Evolutionary conservation across 169 alveolate species (phyloP).

Genomic region (Toxoplasma gondii): DNA sequence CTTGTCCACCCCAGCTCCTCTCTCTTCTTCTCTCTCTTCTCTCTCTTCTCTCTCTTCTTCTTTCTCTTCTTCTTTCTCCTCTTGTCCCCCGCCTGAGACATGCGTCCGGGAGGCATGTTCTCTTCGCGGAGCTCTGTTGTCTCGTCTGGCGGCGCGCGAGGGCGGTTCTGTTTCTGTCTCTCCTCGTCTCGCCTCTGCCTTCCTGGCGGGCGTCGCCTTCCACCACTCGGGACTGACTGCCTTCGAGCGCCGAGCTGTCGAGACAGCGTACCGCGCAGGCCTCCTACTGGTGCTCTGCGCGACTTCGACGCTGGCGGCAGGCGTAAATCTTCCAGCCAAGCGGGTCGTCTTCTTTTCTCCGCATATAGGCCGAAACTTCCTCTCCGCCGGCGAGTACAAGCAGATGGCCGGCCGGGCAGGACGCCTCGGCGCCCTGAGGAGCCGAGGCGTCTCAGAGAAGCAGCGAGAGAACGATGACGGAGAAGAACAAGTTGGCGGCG

Average conservation of each 20-base stretch:
- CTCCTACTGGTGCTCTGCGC: slow-evolving; percentile 74
- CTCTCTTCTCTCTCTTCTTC: background rate
- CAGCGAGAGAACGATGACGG: background rate
- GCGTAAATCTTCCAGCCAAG: slow-evolving; percentile 82
- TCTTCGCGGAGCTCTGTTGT: slow-evolving; percentile 72
- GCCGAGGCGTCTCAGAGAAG: slow-evolving; percentile 53
- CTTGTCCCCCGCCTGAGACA: slow-evolving; percentile 69
- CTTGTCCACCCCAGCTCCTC: background rate
- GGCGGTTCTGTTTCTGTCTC: background rate
- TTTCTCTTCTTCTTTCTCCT: slow-evolving; percentile 68
- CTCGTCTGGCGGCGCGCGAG: slow-evolving; percentile 63
- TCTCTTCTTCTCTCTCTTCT: background rate
- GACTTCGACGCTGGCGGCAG: slow-evolving; percentile 86
- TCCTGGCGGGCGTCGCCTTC: slow-evolving; percentile 75
- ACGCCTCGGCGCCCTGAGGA: slow-evolving; percentile 52
- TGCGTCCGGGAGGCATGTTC: slow-evolving; percentile 72
- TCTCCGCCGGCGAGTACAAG: slow-evolving; percentile 71
- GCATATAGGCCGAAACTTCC: slow-evolving; percentile 70
- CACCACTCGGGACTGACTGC: slow-evolving; percentile 79
- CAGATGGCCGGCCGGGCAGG: slow-evolving; percentile 85
- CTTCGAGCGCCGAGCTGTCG: slow-evolving; percentile 75
- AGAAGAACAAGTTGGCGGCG: background rate
- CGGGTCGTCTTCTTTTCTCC: slow-evolving; percentile 77
- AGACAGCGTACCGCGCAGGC: slow-evolving; percentile 71
- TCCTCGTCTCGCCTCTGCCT: background rate